Evolutionary conservation across 1,284 basidiomycete species (phyloP), one percentile per base, ranked within the genome.

Genomic region (Boletus smithii): DNA sequence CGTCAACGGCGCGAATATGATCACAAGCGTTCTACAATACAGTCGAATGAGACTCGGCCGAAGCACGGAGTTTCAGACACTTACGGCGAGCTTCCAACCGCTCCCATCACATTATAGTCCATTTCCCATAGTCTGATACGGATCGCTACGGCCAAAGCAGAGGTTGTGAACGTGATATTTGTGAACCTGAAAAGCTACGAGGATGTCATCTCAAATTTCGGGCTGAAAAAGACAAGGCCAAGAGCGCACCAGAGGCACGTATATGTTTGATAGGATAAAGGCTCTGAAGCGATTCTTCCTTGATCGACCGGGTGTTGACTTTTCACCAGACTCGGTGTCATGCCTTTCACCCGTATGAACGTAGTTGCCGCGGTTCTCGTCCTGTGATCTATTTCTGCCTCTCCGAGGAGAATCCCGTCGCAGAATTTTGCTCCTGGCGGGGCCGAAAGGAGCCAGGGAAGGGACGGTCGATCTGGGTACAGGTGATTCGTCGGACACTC

Each of bases 1-100:
- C 4, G 89, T 93, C 46, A 90, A 69, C 8, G 91, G 88, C 5
- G 88, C 85, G 63, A 93, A 92, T 44, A 95, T 85, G 58, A 95
- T 89, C 44, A 91, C 85, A 17, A 94, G 76, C 4, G 88, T 83
- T 16, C 91, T 94, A 53, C 48, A 40, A 41, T 31, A 40, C 14
- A 47, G 52, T 53, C 31, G 29, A 42, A 41, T 43, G 24, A 51
- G 46, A 49, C 30, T 29, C 37, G 54, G 23, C n/a, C 42, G 34
- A 49, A 32, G 31, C n/a, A 44, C 45, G 9, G 27, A n/a, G 16
- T 18, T 38, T 29, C 18, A 29, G 42, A n/a, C 11, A 77, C 85
- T 53, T 67, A 88, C 86, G 85, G 82, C 13, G 88, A 92, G 52
- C 84, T 83, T 17, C 93, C 93, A 18, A 95, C 75, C 4, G 82